Evolutionary conservation across 2,329 filamentous ascomycete species (phyloP).

Genomic region (Malbranchea zuffiana): DNA sequence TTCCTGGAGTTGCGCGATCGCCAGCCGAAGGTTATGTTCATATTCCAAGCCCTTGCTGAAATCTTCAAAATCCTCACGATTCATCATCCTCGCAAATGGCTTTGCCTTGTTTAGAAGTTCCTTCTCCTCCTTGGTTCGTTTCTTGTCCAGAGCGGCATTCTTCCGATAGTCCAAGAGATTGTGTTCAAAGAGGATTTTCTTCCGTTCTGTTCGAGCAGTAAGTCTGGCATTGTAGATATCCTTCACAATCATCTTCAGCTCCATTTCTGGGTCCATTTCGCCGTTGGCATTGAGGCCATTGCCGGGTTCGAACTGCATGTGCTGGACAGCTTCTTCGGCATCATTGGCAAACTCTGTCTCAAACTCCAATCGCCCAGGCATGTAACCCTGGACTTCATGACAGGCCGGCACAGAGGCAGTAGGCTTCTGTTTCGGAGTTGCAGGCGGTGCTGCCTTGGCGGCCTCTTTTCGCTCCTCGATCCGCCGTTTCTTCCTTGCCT

Average conservation of each 20-base stretch:
- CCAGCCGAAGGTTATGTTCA: conserved; percentile 81
- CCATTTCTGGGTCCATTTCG: conserved; percentile 88
- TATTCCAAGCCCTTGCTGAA: conserved; percentile 78
- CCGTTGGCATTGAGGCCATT: conserved; percentile 85
- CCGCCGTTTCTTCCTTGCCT: conserved; percentile 78
- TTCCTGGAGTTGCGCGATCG: conserved; percentile 82
- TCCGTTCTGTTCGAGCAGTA: conserved; percentile 82
- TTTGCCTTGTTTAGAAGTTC: conserved; percentile 89
- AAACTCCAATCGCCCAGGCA: conserved; percentile 94
- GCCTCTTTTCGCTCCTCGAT: conserved; percentile 87
- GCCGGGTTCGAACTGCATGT: conserved; percentile 96
- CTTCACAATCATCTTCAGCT: conserved; percentile 95
- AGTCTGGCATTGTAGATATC: conserved; percentile 93
- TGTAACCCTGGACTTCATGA: conserved; percentile 96
- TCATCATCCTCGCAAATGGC: conserved; percentile 95
- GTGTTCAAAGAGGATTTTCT: conserved; percentile 95
- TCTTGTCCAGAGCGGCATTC: conserved; percentile 83
- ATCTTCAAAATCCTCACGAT: conserved; percentile 75
- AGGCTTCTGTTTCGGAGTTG: conserved; percentile 87
- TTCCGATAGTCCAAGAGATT: conserved; percentile 87
- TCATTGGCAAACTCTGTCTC: conserved; percentile 97
- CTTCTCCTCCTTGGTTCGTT: conserved; percentile 86
- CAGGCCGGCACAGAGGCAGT: conserved; percentile 91
- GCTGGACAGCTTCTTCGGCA: conserved; percentile 92
- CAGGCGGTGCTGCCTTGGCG: conserved; percentile 69